phyloP scores from a whole-genome alignment of 2,329 filamentous ascomycete species.

The Curvularia lunata region DNA sequence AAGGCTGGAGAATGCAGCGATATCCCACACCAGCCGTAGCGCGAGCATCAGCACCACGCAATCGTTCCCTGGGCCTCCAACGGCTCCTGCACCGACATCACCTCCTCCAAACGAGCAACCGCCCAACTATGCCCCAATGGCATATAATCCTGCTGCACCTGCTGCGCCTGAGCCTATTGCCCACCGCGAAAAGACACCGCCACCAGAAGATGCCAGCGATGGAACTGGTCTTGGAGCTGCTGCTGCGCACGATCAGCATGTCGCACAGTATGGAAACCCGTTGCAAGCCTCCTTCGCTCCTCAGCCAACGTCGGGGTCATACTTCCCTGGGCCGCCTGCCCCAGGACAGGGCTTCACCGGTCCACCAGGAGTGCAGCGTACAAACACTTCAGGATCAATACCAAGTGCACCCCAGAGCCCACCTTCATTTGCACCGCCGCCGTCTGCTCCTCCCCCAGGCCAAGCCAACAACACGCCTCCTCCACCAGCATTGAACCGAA shows the following conservation, averaged over 20 bases:
- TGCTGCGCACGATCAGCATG: constrained; percentile 49
- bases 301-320: constrained; percentile 45
- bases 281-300: constrained; percentile 44
- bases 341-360: constrained; percentile 45
- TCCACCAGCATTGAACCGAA: constrained; percentile 37
- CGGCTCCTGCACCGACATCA: constrained; percentile 37
- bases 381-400: constrained; percentile 45
- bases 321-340: constrained; percentile 53
- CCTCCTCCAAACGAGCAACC: constrained; percentile 43
- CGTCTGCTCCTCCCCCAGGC: constrained; percentile 37
- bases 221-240: constrained; percentile 54
- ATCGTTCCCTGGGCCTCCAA: constrained; percentile 49
- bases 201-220: constrained; percentile 69
- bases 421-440: constrained; percentile 50
- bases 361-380: constrained; percentile 41
- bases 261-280: constrained; percentile 39
- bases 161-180: constrained; percentile 73
- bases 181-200: constrained; percentile 80
- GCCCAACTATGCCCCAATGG: constrained; percentile 66
- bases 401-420: constrained; percentile 44
- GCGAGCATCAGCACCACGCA: constrained; percentile 48
- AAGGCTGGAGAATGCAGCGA: constrained; percentile 73
- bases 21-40: constrained; percentile 59
- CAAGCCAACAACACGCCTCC: constrained; percentile 33
- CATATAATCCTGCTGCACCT: constrained; percentile 81